These are phyloP conservation scores for Cokeromyces recurvatus DNA, from an alignment of 371 early-diverging fungal species.

Conservation along the genomic window DNA sequence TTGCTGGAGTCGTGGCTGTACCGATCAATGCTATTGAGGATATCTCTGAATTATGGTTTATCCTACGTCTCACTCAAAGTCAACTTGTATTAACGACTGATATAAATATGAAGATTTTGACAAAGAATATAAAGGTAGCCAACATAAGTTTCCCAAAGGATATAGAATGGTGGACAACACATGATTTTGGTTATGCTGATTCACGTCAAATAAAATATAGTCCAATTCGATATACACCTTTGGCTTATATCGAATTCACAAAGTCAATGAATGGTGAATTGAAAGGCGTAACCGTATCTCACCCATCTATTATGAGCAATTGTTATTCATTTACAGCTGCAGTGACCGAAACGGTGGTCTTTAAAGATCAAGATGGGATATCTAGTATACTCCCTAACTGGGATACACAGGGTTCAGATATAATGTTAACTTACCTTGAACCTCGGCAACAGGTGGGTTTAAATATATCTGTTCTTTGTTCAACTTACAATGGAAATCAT, in stretches of 20 bases:
- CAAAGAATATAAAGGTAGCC: conserved; percentile 52
- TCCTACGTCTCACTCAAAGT: conserved; percentile 58
- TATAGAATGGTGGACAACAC: conserved; percentile 73
- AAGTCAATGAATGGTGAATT: conserved; percentile 75
- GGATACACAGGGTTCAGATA: conserved; percentile 31
- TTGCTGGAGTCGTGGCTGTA: conserved; percentile 75
- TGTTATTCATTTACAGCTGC: conserved; percentile 38
- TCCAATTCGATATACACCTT: conserved; percentile 33
- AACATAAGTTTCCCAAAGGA: conserved; percentile 55
- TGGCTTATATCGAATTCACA: conserved; percentile 79
- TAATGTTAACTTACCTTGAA: conserved; percentile 63
- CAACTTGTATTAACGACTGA: conserved; percentile 73
- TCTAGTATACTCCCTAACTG: conserved; percentile 13
- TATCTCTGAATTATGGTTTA: conserved; percentile 66
- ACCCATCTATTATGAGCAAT: conserved; percentile 65
- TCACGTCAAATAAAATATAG: conserved; percentile 47
- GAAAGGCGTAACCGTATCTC: conserved; percentile 76
- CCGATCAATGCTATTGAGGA: conserved; percentile 75
- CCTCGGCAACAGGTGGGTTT: conserved; percentile 79
- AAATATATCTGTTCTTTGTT: conserved; percentile 54
- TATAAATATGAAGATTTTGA: conserved; percentile 62
- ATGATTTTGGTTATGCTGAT: conserved; percentile 55
- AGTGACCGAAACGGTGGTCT: conserved; percentile 10
- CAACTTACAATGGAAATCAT: conserved; percentile 66
- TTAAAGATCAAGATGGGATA: conserved; percentile 9